Conservation (phyloP, 1,139 yeast species). For the Hyphopichia wangnamkhiaoensis region DNA sequence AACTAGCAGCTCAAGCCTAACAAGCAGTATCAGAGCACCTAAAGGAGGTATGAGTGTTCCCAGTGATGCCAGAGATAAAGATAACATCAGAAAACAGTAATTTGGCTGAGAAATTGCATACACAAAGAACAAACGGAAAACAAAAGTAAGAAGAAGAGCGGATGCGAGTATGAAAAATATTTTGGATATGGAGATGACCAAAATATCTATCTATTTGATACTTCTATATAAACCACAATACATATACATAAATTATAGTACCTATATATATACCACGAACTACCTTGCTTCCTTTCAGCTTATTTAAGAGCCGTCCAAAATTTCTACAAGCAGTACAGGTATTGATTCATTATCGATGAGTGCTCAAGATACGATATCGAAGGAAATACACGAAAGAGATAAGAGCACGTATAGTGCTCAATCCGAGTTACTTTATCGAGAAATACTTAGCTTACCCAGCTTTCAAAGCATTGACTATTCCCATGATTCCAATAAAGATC, state of each 20-base stretch:
- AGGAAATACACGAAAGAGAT: constrained; percentile 5
- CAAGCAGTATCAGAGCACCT: constrained; percentile 5
- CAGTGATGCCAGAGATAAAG: not conserved
- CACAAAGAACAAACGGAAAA: too few relatives aligned
- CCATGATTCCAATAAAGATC: not conserved
- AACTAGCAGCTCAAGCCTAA: constrained; percentile 11
- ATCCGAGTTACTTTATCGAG: constrained; percentile 1
- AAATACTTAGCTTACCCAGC: not conserved
- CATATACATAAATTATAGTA: too few relatives aligned
- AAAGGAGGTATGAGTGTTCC: not conserved
- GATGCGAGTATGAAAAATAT: not conserved
- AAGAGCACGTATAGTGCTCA: not conserved
- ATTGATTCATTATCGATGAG: not conserved
- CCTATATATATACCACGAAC: too few relatives aligned
- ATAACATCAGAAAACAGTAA: too few relatives aligned
- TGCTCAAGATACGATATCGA: constrained; percentile 3
- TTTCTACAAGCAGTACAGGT: constrained; percentile 3
- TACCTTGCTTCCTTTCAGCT: too few relatives aligned
- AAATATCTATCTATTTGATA: too few relatives aligned
- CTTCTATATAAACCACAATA: too few relatives aligned
- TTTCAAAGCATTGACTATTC: not conserved
- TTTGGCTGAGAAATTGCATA: too few relatives aligned
- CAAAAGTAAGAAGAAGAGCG: not conserved
- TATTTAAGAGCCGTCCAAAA: too few relatives aligned
- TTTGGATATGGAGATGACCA: not conserved